Evolutionary conservation across 208 protist species (phyloP).

Genomic region (Trichomonas tenax): DNA sequence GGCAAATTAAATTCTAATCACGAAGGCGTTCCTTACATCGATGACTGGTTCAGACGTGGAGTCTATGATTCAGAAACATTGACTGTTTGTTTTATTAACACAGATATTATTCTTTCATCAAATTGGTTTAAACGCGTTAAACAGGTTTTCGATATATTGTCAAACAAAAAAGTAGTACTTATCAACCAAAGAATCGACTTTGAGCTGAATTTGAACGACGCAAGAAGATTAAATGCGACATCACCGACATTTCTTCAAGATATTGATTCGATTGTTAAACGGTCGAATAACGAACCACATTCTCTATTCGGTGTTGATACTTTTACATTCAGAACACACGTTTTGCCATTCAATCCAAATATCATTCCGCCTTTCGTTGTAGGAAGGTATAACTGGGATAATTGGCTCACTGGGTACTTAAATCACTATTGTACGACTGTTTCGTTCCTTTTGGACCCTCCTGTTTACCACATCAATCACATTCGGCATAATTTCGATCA

Average conservation of each 20-base stretch:
- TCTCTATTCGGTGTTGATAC: not conserved
- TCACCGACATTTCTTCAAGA: not conserved
- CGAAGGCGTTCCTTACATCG: not conserved
- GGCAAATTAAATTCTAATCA: not conserved
- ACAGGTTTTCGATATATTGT: not conserved
- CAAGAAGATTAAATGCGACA: not conserved
- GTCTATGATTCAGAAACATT: not conserved
- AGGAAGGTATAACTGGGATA: conserved; percentile 9
- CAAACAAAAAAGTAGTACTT: not conserved
- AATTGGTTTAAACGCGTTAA: not conserved
- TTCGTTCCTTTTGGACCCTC: not conserved
- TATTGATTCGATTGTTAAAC: not conserved
- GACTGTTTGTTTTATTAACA: not conserved
- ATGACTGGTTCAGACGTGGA: conserved; percentile 6
- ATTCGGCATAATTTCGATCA: not conserved
- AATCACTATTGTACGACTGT: not conserved
- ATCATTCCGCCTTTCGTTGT: not conserved
- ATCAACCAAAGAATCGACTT: conserved; percentile 10
- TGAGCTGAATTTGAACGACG: not conserved
- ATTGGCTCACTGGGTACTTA: not conserved
- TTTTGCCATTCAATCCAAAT: not conserved
- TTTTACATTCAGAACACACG: not conserved
- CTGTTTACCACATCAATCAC: conserved; percentile 9
- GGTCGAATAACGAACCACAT: not conserved
- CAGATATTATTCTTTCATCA: not conserved